Percentiles rank a stretch among this genome's conserved stretches.
Evolutionary conservation across 257 asterid genomes (phyloP).

Genomic region (Forsythia suspensa): DNA sequence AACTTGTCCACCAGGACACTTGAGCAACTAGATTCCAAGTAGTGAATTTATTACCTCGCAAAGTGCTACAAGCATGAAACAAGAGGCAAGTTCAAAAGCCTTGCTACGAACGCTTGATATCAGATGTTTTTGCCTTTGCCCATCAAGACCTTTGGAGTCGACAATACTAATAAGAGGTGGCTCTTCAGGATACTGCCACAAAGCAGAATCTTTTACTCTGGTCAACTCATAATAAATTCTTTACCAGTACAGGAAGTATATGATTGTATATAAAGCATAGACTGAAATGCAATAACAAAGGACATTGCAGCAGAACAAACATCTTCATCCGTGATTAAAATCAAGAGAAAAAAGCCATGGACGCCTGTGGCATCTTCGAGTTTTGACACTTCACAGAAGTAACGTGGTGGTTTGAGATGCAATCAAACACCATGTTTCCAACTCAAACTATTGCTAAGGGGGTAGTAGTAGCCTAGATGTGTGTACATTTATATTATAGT

Average conservation of each 20-base stretch:
- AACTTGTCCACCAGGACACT: constrained; percentile 4
- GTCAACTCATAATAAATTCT: neutral
- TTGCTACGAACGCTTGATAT: constrained; percentile 48
- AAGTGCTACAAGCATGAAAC: constrained; percentile 86
- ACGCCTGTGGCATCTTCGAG: constrained; percentile 9
- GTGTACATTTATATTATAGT: constrained; percentile 6
- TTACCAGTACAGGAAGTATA: neutral
- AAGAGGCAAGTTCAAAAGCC: constrained; percentile 69
- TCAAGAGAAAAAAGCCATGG: neutral
- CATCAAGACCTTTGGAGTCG: constrained; percentile 92
- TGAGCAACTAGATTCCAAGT: constrained; percentile 16
- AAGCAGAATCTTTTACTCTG: constrained; percentile 1
- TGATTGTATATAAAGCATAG: neutral
- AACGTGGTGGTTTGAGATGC: neutral
- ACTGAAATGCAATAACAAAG: neutral
- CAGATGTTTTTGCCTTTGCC: constrained; percentile 60
- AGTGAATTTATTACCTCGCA: constrained; percentile 65
- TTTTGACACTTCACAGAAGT: neutral
- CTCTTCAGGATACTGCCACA: constrained; percentile 85
- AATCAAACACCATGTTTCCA: constrained; percentile 7
- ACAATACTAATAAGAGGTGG: constrained; percentile 63
- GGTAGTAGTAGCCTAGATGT: neutral
- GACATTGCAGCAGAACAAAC: neutral
- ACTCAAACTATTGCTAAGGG: neutral
- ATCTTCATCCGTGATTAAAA: neutral